These are phyloP conservation scores for Malassezia obtusa DNA, from an alignment of 1,284 basidiomycete genomes.

Conservation along the genomic window DNA sequence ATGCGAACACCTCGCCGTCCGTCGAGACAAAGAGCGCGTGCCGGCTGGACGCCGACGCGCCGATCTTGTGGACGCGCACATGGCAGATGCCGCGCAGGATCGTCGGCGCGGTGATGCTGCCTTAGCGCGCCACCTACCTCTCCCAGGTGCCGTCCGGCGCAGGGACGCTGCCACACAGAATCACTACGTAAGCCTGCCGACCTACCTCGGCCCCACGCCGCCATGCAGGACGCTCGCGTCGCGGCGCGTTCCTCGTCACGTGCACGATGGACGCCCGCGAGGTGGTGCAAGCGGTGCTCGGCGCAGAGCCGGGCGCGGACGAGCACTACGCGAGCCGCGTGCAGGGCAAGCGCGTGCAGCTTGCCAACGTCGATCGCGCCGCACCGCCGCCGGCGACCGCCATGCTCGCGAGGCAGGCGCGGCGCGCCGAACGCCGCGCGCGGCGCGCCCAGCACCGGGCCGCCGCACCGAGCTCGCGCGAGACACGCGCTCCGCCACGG, in stretches of 20 bases:
- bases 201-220: constrained; percentile 14
- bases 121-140: not conserved
- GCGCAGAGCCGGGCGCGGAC: not conserved
- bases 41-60: constrained; percentile 31
- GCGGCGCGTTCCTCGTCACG: constrained; percentile 4
- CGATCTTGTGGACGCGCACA: constrained; percentile 49
- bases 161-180: constrained; percentile 11
- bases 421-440: not conserved
- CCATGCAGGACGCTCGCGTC: not conserved
- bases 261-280: constrained; percentile 3
- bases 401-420: not conserved
- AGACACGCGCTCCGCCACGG: not conserved
- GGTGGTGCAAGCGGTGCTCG: not conserved
- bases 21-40: constrained; percentile 43
- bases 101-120: constrained; percentile 62
- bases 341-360: not conserved
- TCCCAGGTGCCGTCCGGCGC: not conserved
- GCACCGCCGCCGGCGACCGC: constrained; percentile 9
- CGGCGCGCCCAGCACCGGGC: not conserved
- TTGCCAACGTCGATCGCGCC: constrained; percentile 9
- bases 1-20: constrained; percentile 70
- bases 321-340: constrained; percentile 10
- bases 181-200: not conserved
- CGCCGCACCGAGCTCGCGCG: not conserved
- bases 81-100: constrained; percentile 78